Base-by-base conservation (phyloP, 148 eudicot species). In the Spergularia bocconei region DNA sequence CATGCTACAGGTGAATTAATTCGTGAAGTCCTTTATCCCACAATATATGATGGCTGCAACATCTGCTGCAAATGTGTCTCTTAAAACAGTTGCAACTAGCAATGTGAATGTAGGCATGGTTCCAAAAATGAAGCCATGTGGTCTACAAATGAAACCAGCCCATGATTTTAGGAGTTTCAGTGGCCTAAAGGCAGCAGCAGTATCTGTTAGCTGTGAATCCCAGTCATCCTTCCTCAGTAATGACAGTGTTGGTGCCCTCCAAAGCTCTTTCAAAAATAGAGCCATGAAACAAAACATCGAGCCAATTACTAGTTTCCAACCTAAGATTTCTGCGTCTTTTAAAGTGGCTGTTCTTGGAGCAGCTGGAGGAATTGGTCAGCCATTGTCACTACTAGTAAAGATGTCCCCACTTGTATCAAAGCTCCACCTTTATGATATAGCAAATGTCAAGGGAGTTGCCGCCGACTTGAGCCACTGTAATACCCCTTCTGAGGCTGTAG, bases 401-500 rank as follows among this genome's bases (percentile, higher is more conserved):
- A 93, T 93, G 98, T 93, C 98, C 2, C 98, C 98, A 15, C 73
- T 93, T 29, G 92, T 93, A 12, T 93, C 96, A 38, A 54, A 75
- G 16, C 83, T 93, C 65, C 87, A 89, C 81, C 96, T 93, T 17
- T 93, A 93, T 51, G 96, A 93, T 82, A 85, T 93, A 64, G 96
- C 98, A 51, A 93, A 93, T 75, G 98, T 91, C 61, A 93, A 91
- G 82, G 93, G 96, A 67, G 98, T 93, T 76, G 98, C 96, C 29
- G 96, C 98, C 72, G 98, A 93, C 75, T 86, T 93, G 65, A 93
- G 96, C 72, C 98, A 93, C 87, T 93, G 98, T 84, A 93, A 91
- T 68, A 93, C 98, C 13, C 98, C 96, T 48, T 89, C 98, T 9
- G 82, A 84, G 76, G 93, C 86, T 50, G 62, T 73, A 63, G 87